Conservation (phyloP, 2,329 filamentous ascomycete genomes). For the Aspergillus chevalieri region DNA sequence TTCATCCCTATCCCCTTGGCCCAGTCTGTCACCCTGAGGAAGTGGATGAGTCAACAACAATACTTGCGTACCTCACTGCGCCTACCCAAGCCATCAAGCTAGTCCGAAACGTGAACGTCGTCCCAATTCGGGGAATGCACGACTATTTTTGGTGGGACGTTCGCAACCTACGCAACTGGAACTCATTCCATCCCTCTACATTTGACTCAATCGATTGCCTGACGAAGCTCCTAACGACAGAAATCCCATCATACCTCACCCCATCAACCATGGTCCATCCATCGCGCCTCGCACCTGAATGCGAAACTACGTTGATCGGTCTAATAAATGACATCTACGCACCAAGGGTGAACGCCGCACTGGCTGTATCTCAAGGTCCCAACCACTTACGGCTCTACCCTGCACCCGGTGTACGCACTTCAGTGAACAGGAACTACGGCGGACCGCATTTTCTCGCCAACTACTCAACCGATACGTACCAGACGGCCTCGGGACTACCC, state of each 20-base stretch:
- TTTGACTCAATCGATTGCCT: conserved; percentile 70
- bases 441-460: conserved; percentile 49
- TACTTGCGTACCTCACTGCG: conserved; percentile 70
- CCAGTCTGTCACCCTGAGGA: conserved; percentile 20
- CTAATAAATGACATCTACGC: conserved; percentile 75
- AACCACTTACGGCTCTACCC: conserved; percentile 49
- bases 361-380: conserved; percentile 66
- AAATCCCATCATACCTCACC: conserved; percentile 46
- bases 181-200: conserved; percentile 65
- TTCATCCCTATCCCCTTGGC: conserved; percentile 12
- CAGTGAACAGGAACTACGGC: conserved; percentile 36
- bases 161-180: conserved; percentile 79
- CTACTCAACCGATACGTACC: conserved; percentile 47
- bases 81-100: conserved; percentile 77
- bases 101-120: conserved; percentile 69
- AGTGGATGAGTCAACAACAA: conserved; percentile 44
- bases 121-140: conserved; percentile 58
- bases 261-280: conserved; percentile 25
- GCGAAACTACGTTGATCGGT: conserved; percentile 66
- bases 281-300: conserved; percentile 65
- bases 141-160: conserved; percentile 97
- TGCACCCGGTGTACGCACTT: conserved; percentile 31
- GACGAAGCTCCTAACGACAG: conserved; percentile 63
- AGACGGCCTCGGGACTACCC: conserved; percentile 44
- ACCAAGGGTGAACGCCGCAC: conserved; percentile 78